Conservation (phyloP, 257 asterid species). For the Solanum rostratum region DNA sequence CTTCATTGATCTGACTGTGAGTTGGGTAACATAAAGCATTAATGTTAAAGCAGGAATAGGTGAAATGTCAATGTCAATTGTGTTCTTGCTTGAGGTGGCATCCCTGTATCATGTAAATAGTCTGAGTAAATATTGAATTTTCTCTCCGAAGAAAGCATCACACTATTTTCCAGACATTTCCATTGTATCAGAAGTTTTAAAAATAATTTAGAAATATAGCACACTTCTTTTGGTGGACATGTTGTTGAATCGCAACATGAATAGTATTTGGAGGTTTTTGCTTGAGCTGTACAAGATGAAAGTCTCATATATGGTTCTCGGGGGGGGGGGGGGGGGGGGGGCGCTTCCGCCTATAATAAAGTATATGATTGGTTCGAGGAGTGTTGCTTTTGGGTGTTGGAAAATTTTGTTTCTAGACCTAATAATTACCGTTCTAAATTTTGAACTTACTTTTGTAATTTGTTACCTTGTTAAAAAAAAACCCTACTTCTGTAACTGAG, state of each 20-base stretch:
- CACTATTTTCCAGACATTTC: not conserved
- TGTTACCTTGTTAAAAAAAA: too few relatives aligned
- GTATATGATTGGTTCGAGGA: too few relatives aligned
- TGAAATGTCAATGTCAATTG: not conserved
- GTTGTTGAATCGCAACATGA: not conserved
- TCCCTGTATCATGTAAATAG: not conserved
- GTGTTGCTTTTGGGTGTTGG: not conserved
- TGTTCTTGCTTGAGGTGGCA: not conserved
- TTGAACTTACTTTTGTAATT: not conserved
- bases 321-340: too few relatives aligned
- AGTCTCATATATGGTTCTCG: too few relatives aligned
- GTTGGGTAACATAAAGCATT: not conserved
- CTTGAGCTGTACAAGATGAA: too few relatives aligned
- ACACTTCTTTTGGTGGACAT: not conserved
- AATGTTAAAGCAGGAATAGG: not conserved
- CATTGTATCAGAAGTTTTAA: not conserved
- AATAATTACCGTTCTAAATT: not conserved
- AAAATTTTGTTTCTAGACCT: not conserved
- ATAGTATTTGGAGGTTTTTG: too few relatives aligned
- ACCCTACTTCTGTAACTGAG: not conserved
- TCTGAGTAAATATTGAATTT: not conserved
- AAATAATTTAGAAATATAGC: too few relatives aligned
- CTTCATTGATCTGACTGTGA: not conserved
- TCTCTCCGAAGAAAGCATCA: not conserved
- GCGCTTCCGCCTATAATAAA: too few relatives aligned